Evolutionary conservation across 805 yeast genomes (phyloP).

Genomic region (Clavispora carvajalis): DNA sequence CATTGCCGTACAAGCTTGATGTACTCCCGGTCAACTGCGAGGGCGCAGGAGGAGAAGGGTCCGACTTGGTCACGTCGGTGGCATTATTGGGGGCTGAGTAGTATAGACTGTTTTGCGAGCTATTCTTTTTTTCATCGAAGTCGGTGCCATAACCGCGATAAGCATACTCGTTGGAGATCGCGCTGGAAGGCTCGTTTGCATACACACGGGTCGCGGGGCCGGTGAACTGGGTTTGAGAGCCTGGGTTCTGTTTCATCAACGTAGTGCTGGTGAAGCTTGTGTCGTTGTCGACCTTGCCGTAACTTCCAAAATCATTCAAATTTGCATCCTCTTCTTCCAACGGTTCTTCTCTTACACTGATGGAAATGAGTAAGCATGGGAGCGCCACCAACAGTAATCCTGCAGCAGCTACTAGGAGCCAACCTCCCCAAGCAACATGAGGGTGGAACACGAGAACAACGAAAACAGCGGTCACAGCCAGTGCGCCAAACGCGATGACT

Average conservation of each 20-base stretch:
- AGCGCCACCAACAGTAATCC: conserved; percentile 48
- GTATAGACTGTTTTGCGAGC: conserved; percentile 21
- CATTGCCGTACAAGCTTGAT: conserved; percentile 4
- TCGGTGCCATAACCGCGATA: conserved; percentile 9
- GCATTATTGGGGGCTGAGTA: conserved; percentile 29
- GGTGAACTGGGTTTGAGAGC: conserved; percentile 3
- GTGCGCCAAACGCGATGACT: conserved; percentile 46
- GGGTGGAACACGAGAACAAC: conserved; percentile 59
- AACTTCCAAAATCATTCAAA: conserved; percentile 11
- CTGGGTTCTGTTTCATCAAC: background rate
- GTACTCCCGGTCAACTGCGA: conserved; percentile 5
- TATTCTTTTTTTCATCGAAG: conserved; percentile 4
- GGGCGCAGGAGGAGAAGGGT: conserved; percentile 10
- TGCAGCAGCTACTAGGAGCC: conserved; percentile 68
- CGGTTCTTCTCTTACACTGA: conserved; percentile 19
- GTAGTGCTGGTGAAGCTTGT: conserved; percentile 6
- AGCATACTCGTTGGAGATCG: conserved; percentile 4
- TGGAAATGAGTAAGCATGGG: conserved; percentile 40
- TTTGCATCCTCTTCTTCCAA: conserved; percentile 12
- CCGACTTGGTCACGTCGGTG: conserved; percentile 26
- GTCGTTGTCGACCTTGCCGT: conserved; percentile 6
- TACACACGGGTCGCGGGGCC: conserved; percentile 2
- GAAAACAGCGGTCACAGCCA: conserved; percentile 52
- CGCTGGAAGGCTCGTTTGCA: conserved; percentile 4
- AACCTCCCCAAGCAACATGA: conserved; percentile 62